These are phyloP conservation scores for Phalaenopsis hybrid DNA, from an alignment of 116 monocot genomes.

Conservation along the genomic window DNA sequence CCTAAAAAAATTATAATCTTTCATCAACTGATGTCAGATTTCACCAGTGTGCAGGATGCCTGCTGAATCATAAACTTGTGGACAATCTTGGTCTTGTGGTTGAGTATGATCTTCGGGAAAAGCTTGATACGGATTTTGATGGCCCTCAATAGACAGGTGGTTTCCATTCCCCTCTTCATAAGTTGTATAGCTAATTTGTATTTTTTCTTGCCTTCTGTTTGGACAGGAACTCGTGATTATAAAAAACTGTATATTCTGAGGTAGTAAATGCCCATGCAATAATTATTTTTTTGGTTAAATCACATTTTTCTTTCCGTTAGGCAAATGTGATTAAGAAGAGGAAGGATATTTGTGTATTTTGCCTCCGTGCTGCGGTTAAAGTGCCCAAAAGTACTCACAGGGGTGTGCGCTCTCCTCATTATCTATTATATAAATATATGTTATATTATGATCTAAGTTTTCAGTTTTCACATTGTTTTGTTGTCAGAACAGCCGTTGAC, in stretches of 20 bases:
- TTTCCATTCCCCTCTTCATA: neutral
- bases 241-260: neutral
- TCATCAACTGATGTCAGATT: constrained; percentile 10
- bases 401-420: too few species aligned
- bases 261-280: neutral
- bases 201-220: neutral
- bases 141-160: constrained; percentile 4
- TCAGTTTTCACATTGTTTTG: too few species aligned
- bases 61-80: constrained; percentile 70
- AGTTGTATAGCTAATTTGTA: neutral
- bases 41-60: constrained; percentile 87
- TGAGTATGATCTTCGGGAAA: constrained; percentile 76
- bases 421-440: too few species aligned
- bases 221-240: neutral
- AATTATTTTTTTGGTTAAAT: neutral
- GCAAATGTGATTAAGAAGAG: neutral
- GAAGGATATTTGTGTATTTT: neutral
- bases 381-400: too few species aligned
- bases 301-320: neutral
- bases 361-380: neutral
- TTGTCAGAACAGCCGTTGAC: too few species aligned
- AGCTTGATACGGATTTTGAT: constrained; percentile 15
- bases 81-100: constrained; percentile 92
- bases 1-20: too few species aligned
- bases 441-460: too few species aligned